Percentiles rank a stretch among this genome's conserved stretches.
Evolutionary conservation across 2,329 filamentous ascomycete genomes (phyloP).

Genomic region (Nothopassalora personata): DNA sequence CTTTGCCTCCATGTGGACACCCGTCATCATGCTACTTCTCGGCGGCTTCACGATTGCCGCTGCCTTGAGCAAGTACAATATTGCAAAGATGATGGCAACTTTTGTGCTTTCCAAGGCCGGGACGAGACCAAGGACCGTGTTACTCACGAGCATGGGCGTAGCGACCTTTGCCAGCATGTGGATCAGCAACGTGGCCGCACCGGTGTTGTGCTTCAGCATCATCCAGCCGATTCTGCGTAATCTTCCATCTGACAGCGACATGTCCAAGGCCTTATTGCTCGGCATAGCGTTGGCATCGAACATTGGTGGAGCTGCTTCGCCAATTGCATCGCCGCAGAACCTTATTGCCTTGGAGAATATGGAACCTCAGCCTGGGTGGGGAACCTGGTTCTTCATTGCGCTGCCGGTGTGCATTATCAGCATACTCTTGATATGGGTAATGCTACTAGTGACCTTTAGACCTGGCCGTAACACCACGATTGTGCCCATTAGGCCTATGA

Average conservation of each 20-base stretch:
- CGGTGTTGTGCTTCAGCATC: conserved; percentile 94
- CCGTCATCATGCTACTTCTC: conserved; percentile 95
- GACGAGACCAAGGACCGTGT: conserved; percentile 78
- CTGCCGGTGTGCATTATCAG: conserved; percentile 88
- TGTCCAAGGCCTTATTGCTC: conserved; percentile 91
- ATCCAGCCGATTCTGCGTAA: conserved; percentile 97
- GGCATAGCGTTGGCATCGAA: conserved; percentile 94
- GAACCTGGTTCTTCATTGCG: conserved; percentile 93
- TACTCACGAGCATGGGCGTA: conserved; percentile 98
- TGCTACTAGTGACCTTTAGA: conserved; percentile 79
- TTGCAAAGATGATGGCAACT: conserved; percentile 94
- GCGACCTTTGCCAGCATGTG: conserved; percentile 98
- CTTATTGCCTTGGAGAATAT: conserved; percentile 96
- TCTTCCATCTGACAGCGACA: conserved; percentile 79
- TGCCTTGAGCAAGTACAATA: conserved; percentile 92
- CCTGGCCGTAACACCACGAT: conserved; percentile 82
- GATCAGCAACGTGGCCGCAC: conserved; percentile 96
- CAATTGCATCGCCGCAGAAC: conserved; percentile 95
- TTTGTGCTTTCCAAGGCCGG: conserved; percentile 95
- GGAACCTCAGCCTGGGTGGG: conserved; percentile 85
- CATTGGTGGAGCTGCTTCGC: conserved; percentile 91
- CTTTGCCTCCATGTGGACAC: conserved; percentile 97
- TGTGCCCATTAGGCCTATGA: conserved; percentile 82
- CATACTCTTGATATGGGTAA: conserved; percentile 79
- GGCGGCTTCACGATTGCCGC: conserved; percentile 92